Percentiles rank a stretch among this genome's conserved stretches.
These are phyloP conservation scores for Aspergillus terreus DNA, from an alignment of 2,329 filamentous ascomycete genomes.

Conservation along the genomic window DNA sequence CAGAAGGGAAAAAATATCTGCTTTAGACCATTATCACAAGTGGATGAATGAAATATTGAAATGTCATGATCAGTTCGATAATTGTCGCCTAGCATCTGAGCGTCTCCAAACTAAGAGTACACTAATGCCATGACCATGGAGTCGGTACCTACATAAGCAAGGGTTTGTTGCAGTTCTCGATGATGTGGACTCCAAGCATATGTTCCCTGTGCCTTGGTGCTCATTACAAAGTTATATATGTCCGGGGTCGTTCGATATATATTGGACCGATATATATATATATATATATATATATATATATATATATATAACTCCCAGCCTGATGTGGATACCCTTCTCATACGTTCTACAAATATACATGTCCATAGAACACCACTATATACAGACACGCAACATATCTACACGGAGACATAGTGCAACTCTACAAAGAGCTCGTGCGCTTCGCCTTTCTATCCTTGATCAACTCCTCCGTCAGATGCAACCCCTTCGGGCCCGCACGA, in stretches of 20 bases:
- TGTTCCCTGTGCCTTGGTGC: too few species aligned
- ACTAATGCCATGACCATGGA: too few species aligned
- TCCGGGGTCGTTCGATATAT: too few species aligned
- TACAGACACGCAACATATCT: neutral
- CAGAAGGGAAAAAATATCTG: slow-evolving; percentile 7
- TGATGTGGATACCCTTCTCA: neutral
- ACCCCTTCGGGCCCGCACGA: slow-evolving; percentile 32
- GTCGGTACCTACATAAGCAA: too few species aligned
- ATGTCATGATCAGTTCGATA: too few species aligned
- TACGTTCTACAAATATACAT: neutral
- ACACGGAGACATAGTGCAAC: neutral
- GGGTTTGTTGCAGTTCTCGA: too few species aligned
- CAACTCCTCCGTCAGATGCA: slow-evolving; percentile 38
- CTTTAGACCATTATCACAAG: slow-evolving; percentile 1
- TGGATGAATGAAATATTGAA: slow-evolving; percentile 1
- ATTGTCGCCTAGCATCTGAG: too few species aligned
- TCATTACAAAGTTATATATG: too few species aligned
- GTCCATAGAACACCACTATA: neutral
- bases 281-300: neutral
- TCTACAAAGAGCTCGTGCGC: slow-evolving; percentile 23
- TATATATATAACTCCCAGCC: neutral
- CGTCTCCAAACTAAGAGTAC: too few species aligned
- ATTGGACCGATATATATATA: neutral
- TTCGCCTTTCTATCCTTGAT: slow-evolving; percentile 26
- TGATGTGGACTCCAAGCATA: too few species aligned